Base-by-base conservation (phyloP, 2,329 filamentous ascomycete genomes). In the Apiospora hydei region DNA sequence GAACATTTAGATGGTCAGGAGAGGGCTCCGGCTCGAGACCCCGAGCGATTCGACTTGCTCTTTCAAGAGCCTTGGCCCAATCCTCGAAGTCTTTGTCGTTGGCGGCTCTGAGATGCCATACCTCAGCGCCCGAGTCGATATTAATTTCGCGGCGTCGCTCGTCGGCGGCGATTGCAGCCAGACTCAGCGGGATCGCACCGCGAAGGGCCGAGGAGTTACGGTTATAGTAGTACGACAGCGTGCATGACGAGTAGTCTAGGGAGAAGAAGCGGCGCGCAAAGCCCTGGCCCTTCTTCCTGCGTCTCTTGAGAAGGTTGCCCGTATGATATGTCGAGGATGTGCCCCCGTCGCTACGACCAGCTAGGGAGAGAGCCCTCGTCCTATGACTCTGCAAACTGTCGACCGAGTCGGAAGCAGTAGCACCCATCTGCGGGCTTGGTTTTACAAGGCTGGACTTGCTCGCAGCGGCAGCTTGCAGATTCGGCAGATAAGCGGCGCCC, bases 251-350 rank as follows among this genome's bases (percentile, higher is more conserved):
- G 80, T 95, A 98, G 81, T 99, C 96, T 71, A 99, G 87, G 0
- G 96, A 98, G 83, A 99, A 99, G 86, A 96, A 99, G 49, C 96
- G 90, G 71, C 94, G 90, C 7, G 96, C 96, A 82, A 95, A 97
- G 61, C 96, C 96, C 82, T 98, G 96, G 66, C 95, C 95, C 84
- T 94, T 92, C 88, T 98, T 98, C 72, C 96, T 90, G 75, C 95
- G 90, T 78, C 96, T 91, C 87, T 99, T 99, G 75, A 95, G 91
- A 74, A 99, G 84, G 7, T 93, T 89, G 24, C 96, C 96, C 0
- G 94, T 95, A 80, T 98, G 94, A 76, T 95, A 93, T 18, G 90
- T 90, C 18, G 83, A 76, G 70, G 79, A 82, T 72, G 77, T 78
- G 5, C 81, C 84, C 72, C 78, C 84, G 77, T 90, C 84, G 80